Evolutionary conservation across 2,329 filamentous ascomycete species (phyloP).

Genomic region (Uncinocarpus reesii): DNA sequence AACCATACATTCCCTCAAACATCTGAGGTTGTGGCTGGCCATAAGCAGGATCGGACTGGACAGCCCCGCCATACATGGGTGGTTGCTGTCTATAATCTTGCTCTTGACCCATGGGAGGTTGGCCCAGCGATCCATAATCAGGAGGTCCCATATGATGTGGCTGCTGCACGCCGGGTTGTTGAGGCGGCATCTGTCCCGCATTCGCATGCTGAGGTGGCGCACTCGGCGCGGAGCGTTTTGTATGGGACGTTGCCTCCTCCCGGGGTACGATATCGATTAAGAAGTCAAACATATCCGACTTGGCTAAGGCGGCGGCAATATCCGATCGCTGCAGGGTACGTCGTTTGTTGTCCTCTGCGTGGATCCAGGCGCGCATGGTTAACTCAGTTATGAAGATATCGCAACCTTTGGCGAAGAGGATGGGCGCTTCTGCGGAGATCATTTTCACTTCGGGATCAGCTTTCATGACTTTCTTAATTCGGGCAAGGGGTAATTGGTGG

Average conservation of each 20-base stretch:
- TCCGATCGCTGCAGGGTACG: conserved; percentile 90
- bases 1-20: conserved; percentile 82
- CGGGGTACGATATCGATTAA: conserved; percentile 96
- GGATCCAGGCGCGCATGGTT: conserved; percentile 99
- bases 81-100: conserved; percentile 68
- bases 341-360: conserved; percentile 97
- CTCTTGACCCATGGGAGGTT: conserved; percentile 56
- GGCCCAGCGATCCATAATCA: conserved; percentile 49
- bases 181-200: conserved; percentile 30
- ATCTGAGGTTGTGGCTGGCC: conserved; percentile 65
- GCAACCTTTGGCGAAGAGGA: conserved; percentile 94
- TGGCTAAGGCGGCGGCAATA: conserved; percentile 87
- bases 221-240: conserved; percentile 55
- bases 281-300: conserved; percentile 99
- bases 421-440: conserved; percentile 97
- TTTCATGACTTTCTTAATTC: conserved; percentile 99
- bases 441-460: conserved; percentile 98
- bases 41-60: conserved; percentile 65
- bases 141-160: conserved; percentile 48
- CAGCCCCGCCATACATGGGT: conserved; percentile 71
- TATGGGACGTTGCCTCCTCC: conserved; percentile 78
- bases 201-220: conserved; percentile 10
- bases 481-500: conserved; percentile 89
- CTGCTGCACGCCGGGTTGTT: conserved; percentile 41
- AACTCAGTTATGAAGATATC: conserved; percentile 99